Percentiles rank a stretch among this genome's conserved stretches.
phyloP scores from a whole-genome alignment of 495 filamentous ascomycete species.

The Evernia prunastri region DNA sequence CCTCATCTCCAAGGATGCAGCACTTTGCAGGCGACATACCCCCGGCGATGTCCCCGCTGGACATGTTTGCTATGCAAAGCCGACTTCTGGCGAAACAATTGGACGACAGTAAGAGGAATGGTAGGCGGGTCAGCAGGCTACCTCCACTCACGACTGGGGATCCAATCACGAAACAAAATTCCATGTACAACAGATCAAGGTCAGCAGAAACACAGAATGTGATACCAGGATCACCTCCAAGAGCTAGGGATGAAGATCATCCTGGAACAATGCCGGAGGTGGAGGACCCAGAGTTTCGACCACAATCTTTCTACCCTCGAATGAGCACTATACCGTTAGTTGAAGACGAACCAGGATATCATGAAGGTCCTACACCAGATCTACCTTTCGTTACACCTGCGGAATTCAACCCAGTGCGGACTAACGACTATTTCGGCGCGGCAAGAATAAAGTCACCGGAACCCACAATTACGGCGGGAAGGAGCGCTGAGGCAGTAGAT shows the following conservation, averaged over 20 bases:
- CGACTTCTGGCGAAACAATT: conserved; percentile 81
- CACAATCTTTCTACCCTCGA: conserved; percentile 65
- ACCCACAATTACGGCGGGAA: conserved; percentile 26
- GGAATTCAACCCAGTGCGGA: conserved; percentile 11
- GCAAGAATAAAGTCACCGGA: conserved; percentile 47
- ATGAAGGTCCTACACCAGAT: conserved; percentile 20
- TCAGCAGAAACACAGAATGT: conserved; percentile 35
- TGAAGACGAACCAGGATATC: conserved; percentile 38
- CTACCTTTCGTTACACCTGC: conserved; percentile 15
- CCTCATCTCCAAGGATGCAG: conserved; percentile 60
- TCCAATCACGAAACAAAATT: conserved; percentile 60
- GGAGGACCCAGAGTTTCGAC: conserved; percentile 56
- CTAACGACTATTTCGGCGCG: conserved; percentile 37
- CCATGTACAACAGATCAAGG: conserved; percentile 63
- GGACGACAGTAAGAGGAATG: conserved; percentile 60
- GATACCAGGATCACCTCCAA: conserved; percentile 32
- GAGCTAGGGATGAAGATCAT: conserved; percentile 36
- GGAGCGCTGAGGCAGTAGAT: conserved; percentile 8
- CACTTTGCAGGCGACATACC: conserved; percentile 82
- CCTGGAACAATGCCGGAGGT: conserved; percentile 43
- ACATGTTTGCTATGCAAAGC: conserved; percentile 87
- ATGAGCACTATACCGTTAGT: conserved; percentile 58
- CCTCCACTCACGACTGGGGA: conserved; percentile 76
- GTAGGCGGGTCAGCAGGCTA: conserved; percentile 74
- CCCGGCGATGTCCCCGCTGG: conserved; percentile 85